phyloP scores from a whole-genome alignment of 169 alveolate genomes.

The Babesia gibsoni region DNA sequence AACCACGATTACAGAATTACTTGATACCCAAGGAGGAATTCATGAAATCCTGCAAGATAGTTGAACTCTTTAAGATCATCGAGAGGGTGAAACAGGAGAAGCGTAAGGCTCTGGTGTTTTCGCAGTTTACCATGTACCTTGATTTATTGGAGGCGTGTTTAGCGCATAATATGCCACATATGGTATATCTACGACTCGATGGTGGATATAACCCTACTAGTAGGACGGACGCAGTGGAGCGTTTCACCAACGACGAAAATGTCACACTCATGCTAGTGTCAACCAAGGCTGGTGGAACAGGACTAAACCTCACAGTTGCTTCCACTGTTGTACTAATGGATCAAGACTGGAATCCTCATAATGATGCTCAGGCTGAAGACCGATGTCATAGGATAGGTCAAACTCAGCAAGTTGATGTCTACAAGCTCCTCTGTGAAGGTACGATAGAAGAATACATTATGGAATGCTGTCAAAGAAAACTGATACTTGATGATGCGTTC shows the following conservation, averaged over 20 bases:
- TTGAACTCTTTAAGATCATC: constrained; percentile 66
- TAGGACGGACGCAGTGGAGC: constrained; percentile 21
- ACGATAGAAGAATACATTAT: constrained; percentile 89
- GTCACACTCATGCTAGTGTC: constrained; percentile 91
- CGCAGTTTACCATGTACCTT: constrained; percentile 88
- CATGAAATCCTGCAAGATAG: constrained; percentile 64
- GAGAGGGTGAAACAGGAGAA: constrained; percentile 57
- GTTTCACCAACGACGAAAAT: constrained; percentile 73
- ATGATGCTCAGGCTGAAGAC: constrained; percentile 93
- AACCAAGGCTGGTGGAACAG: constrained; percentile 99
- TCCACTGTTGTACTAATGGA: constrained; percentile 95
- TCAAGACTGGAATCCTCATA: constrained; percentile 93
- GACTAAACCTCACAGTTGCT: constrained; percentile 96
- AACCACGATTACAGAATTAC: constrained; percentile 48
- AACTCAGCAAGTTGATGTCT: constrained; percentile 86
- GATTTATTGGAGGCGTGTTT: constrained; percentile 87
- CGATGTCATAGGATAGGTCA: constrained; percentile 92
- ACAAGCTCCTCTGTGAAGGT: constrained; percentile 84
- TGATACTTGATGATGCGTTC: constrained; percentile 49
- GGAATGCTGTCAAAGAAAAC: constrained; percentile 63
- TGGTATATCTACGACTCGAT: constrained; percentile 32
- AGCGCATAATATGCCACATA: not conserved
- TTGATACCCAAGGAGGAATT: constrained; percentile 63
- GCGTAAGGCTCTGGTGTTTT: constrained; percentile 87
- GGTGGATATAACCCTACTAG: constrained; percentile 13